A percentile compares a stretch with the other conserved stretches of the same genome.
Evolutionary conservation across 176 grass and related monocot genomes (phyloP).

Genomic region (Oryza nivara): DNA sequence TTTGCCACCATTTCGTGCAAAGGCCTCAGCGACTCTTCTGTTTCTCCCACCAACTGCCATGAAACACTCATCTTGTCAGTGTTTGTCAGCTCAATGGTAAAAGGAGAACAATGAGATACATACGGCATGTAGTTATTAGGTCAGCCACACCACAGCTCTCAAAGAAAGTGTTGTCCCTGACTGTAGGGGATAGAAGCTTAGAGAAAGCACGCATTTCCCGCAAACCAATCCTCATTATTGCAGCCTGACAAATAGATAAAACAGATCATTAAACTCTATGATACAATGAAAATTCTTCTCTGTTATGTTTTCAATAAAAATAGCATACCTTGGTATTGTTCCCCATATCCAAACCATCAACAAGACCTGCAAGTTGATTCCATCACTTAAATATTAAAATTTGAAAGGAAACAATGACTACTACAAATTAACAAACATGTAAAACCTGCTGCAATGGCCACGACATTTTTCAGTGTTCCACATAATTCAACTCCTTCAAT

Average conservation of each 20-base stretch:
- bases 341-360: conserved; percentile 98
- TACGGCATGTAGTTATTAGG: conserved; percentile 93
- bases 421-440: neutral
- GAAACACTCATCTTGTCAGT: conserved; percentile 31
- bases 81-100: conserved; percentile 6
- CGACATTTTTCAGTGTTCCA: conserved; percentile 95
- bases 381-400: conserved; percentile 20
- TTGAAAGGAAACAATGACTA: conserved; percentile 31
- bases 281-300: conserved; percentile 2
- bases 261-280: neutral
- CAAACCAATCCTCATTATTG: conserved; percentile 93
- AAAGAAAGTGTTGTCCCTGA: conserved; percentile 94
- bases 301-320: conserved; percentile 1
- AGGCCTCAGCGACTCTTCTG: conserved; percentile 90
- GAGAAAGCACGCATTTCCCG: conserved; percentile 92
- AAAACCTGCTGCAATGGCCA: conserved; percentile 94
- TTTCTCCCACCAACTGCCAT: conserved; percentile 91
- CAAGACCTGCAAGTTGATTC: conserved; percentile 65
- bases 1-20: conserved; percentile 88
- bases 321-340: conserved; percentile 89
- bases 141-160: conserved; percentile 98
- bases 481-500: conserved; percentile 95
- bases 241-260: conserved; percentile 57
- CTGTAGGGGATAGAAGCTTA: conserved; percentile 85
- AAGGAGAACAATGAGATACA: conserved; percentile 40